Conservation (phyloP, 768 basidiomycete genomes). For the Holtermanniella nyarrowii region DNA sequence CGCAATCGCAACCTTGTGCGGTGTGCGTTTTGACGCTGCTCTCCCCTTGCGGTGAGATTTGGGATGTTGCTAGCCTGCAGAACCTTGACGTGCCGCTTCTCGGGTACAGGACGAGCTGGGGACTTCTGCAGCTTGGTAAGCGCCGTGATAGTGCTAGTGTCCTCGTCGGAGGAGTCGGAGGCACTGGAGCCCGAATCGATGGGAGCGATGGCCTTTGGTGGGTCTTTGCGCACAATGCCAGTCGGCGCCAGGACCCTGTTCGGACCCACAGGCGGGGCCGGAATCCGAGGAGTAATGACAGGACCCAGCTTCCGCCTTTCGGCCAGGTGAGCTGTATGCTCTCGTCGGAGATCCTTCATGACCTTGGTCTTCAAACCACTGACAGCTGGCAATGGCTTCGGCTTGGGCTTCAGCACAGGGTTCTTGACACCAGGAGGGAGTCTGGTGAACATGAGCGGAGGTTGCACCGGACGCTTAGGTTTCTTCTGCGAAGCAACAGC, state of each 20-base stretch:
- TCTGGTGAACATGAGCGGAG: neutral
- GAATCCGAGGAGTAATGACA: neutral
- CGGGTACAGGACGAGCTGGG: conserved; percentile 40
- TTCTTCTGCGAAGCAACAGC: neutral
- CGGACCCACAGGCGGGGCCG: neutral
- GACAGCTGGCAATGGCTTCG: conserved; percentile 6
- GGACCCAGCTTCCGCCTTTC: neutral
- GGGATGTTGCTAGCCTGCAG: conserved; percentile 8
- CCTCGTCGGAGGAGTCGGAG: conserved; percentile 29
- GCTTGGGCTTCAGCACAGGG: conserved; percentile 24
- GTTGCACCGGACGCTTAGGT: neutral
- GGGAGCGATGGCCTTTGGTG: neutral
- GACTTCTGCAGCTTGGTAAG: conserved; percentile 55
- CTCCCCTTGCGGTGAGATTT: conserved; percentile 43
- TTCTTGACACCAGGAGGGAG: neutral
- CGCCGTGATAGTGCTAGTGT: conserved; percentile 44
- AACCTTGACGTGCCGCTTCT: conserved; percentile 21
- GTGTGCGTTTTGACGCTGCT: conserved; percentile 54
- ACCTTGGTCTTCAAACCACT: conserved; percentile 18
- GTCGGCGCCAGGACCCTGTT: neutral
- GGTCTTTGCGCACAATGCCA: neutral
- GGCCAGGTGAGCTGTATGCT: neutral
- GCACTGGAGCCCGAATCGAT: conserved; percentile 25
- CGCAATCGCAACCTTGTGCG: conserved; percentile 59
- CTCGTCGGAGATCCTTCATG: conserved; percentile 20